phyloP scores from a whole-genome alignment of 108 stramenopile genomes.

The Nannochloropsis gaditana region DNA sequence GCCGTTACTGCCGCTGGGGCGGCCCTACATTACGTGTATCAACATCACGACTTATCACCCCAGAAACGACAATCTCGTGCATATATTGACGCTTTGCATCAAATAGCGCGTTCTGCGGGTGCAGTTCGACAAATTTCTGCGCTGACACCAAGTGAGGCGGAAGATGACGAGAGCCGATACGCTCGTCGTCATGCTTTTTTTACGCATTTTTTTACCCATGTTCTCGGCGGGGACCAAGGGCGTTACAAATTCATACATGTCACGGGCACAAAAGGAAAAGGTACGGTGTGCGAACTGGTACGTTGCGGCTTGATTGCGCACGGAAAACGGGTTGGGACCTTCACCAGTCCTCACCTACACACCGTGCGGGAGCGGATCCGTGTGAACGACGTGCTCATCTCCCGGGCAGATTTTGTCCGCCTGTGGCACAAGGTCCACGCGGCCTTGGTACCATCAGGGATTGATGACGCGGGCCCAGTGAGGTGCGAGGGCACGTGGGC shows the following conservation, averaged over 20 bases:
- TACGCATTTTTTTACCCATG: neutral
- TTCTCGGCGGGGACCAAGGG: neutral
- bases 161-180: neutral
- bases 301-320: slow-evolving; percentile 18
- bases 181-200: neutral
- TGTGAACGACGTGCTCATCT: slow-evolving; percentile 25
- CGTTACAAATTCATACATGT: slow-evolving; percentile 19
- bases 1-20: neutral
- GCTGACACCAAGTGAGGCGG: neutral
- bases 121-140: neutral
- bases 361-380: slow-evolving; percentile 41
- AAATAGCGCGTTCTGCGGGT: neutral
- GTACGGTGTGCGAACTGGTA: slow-evolving; percentile 27
- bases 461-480: neutral
- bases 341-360: slow-evolving; percentile 47
- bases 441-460: neutral
- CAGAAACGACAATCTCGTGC: neutral
- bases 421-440: neutral
- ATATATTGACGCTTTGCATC: neutral
- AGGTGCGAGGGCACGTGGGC: neutral
- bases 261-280: slow-evolving; percentile 37
- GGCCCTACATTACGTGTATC: neutral
- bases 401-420: slow-evolving; percentile 23
- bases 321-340: slow-evolving; percentile 30
- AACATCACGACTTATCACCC: neutral